Evolutionary conservation across 805 yeast genomes (phyloP).

Genomic region (Lipomyces sp.): DNA sequence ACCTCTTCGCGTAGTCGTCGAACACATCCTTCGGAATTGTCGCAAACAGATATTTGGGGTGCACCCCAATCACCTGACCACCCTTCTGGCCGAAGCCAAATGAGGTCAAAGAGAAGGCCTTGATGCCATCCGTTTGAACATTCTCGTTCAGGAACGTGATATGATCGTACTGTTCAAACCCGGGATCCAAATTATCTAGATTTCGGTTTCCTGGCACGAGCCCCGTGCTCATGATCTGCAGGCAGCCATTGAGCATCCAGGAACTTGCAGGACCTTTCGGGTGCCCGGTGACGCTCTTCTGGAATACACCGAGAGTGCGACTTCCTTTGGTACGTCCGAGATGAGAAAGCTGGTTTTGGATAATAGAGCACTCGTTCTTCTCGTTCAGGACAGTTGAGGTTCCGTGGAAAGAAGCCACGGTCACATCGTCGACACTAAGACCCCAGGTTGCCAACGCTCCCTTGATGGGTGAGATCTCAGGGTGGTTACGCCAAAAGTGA

Average conservation of each 20-base stretch:
- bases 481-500: slow-evolving; percentile 85
- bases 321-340: slow-evolving; percentile 96
- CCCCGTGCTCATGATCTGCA: slow-evolving; percentile 89
- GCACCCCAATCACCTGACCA: slow-evolving; percentile 88
- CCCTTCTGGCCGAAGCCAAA: slow-evolving; percentile 99
- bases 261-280: slow-evolving; percentile 99
- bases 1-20: slow-evolving; percentile 58
- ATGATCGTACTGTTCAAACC: slow-evolving; percentile 78
- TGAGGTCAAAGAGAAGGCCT: slow-evolving; percentile 94
- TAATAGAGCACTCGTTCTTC: slow-evolving; percentile 91
- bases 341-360: slow-evolving; percentile 89
- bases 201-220: slow-evolving; percentile 97
- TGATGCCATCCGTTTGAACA: slow-evolving; percentile 91
- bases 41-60: slow-evolving; percentile 90
- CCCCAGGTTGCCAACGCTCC: slow-evolving; percentile 94
- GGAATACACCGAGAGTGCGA: slow-evolving; percentile 97
- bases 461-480: slow-evolving; percentile 93
- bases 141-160: slow-evolving; percentile 92
- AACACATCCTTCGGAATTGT: slow-evolving; percentile 73
- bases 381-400: slow-evolving; percentile 97
- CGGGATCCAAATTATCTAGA: slow-evolving; percentile 90
- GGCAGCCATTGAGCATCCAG: slow-evolving; percentile 98
- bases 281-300: slow-evolving; percentile 97
- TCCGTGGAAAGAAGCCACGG: slow-evolving; percentile 98
- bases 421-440: slow-evolving; percentile 89